Base-by-base conservation (phyloP, 2,329 filamentous ascomycete genomes). In the Aspergillus sp. region DNA sequence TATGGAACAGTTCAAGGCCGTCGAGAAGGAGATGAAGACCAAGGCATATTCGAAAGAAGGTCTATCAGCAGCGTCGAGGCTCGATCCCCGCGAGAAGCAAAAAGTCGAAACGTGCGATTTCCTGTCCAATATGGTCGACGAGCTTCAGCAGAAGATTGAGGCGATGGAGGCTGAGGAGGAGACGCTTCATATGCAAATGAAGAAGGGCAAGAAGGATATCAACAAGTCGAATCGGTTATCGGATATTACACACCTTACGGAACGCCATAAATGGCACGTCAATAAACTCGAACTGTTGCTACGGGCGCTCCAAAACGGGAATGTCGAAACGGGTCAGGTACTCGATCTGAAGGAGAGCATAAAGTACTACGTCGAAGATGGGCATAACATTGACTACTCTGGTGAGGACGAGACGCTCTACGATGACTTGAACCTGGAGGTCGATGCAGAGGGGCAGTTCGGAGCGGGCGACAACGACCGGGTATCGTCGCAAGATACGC, bases 1-100 rank as follows among this genome's bases (percentile, higher is more conserved):
- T 73, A 98, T 98, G 93, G 93, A 98, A 74, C 90, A 89, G 63
- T 98, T 98, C 81, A 98, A 98, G 76, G 91, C 90, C n/a, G 93
- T 98, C 46, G 93, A 98, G 72, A 98, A 98, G 77, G 93, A 95
- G 64, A 97, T 98, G 93, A 98, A 98, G 78, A 98, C 93, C 49
- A 98, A 98, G 72, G 93, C 93, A 52, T 98, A 95, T 73, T 97
- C 93, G 53, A 97, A 98, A 77, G 93, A 97, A 72, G 93, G 93
- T 41, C 75, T 98, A 56, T 93, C 88, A 54, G 88, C 91, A 45
- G 89, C 90, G 22, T 85, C 89, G 44, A 94, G 95, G 71, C 80
- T 97, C 55, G 93, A 98, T 73, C 93, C 93, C n/a, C 95, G 90
- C 67, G 93, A 97, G 69, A 89, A 94, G 69, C 91, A 95, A 67